A percentile compares a stretch with the other conserved stretches of the same genome.
Conservation (phyloP, 352 stramenopile species). For the Globisporangium paddicum region DNA sequence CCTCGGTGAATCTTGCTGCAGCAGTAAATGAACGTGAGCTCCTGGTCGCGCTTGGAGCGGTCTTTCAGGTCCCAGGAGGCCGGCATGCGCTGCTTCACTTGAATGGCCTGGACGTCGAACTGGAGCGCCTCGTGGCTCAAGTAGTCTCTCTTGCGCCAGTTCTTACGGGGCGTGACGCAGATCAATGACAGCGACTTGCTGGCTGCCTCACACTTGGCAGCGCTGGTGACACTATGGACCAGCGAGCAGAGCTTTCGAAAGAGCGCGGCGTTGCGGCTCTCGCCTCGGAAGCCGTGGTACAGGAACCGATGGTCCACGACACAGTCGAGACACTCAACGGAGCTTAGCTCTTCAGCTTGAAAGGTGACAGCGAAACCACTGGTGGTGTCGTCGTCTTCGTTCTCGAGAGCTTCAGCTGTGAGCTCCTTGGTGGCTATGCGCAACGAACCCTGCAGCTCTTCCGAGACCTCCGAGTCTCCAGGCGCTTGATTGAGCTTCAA, state of each 20-base stretch:
- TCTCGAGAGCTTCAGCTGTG: neutral
- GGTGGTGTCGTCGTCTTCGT: slow-evolving; percentile 4
- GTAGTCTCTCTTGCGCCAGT: slow-evolving; percentile 63
- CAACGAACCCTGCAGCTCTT: neutral
- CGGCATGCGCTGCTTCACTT: slow-evolving; percentile 8
- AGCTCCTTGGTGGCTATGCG: neutral
- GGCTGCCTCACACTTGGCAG: neutral
- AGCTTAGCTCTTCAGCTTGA: slow-evolving; percentile 12
- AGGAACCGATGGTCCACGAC: slow-evolving; percentile 47
- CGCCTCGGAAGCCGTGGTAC: slow-evolving; percentile 39
- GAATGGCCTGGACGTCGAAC: slow-evolving; percentile 27
- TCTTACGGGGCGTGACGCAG: slow-evolving; percentile 50
- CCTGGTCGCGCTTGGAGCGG: slow-evolving; percentile 14
- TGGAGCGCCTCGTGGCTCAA: slow-evolving; percentile 29
- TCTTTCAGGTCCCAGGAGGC: neutral
- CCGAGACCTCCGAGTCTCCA: neutral
- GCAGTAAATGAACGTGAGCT: slow-evolving; percentile 34
- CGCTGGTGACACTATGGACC: slow-evolving; percentile 26
- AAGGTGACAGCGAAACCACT: slow-evolving; percentile 6
- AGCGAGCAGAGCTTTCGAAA: slow-evolving; percentile 35
- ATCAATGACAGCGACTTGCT: slow-evolving; percentile 17
- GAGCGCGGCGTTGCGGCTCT: slow-evolving; percentile 36
- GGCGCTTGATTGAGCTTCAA: neutral
- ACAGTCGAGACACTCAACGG: slow-evolving; percentile 23
- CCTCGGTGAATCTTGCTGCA: slow-evolving; percentile 14